Evolutionary conservation across 441 rosid genomes (phyloP).

Genomic region (Raphanus hybrid): DNA sequence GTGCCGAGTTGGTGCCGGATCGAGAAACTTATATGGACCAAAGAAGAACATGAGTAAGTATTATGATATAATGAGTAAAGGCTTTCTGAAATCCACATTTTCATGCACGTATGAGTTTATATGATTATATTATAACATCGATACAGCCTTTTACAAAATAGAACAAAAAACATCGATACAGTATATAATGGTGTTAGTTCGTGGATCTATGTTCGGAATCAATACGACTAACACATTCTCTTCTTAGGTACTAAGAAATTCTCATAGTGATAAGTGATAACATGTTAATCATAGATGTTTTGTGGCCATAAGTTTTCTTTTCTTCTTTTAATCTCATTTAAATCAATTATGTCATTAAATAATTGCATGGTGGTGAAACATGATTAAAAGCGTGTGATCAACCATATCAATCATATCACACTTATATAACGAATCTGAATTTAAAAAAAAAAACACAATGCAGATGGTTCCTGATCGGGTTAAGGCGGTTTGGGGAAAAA

Average conservation of each 20-base stretch:
- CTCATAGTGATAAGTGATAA: neutral
- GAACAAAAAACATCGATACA: too few relatives aligned
- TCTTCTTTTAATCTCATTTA: neutral
- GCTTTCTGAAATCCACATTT: neutral
- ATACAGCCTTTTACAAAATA: too few relatives aligned
- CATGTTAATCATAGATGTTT: conserved; percentile 3
- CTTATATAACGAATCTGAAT: conserved; percentile 1
- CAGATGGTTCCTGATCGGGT: conserved; percentile 38
- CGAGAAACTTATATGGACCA: conserved; percentile 7
- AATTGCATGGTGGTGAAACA: conserved; percentile 7
- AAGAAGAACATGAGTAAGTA: conserved; percentile 40
- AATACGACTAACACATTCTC: neutral
- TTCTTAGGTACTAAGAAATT: neutral
- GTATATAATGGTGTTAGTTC: neutral
- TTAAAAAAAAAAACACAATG: neutral
- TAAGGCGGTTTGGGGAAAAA: conserved; percentile 9
- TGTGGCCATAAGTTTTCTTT: neutral
- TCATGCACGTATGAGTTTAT: conserved; percentile 1
- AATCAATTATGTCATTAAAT: neutral
- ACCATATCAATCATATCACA: too few relatives aligned
- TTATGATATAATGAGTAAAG: neutral
- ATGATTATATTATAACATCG: neutral
- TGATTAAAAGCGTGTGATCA: conserved; percentile 1
- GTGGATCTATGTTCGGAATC: neutral
- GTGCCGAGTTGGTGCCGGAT: neutral